Conservation (phyloP, 345 rosid genomes). For the Linum trigynum region DNA sequence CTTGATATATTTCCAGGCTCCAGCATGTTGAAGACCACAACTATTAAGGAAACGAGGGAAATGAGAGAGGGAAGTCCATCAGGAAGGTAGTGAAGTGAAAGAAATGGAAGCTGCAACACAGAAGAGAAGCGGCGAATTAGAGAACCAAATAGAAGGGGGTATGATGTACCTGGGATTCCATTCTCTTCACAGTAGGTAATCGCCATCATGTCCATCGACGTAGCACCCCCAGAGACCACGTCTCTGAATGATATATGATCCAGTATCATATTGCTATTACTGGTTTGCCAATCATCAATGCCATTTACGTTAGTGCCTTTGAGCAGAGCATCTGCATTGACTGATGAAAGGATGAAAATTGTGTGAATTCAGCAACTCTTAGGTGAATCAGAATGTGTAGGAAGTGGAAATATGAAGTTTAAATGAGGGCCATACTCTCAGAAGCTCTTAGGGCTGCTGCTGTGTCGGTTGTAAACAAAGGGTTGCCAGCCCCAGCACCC, state of each 20-base stretch:
- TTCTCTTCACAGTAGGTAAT: conserved; percentile 82
- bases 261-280: conserved; percentile 47
- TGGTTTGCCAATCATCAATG: conserved; percentile 52
- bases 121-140: background rate
- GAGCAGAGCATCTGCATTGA: conserved; percentile 71
- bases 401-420: background rate
- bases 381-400: background rate
- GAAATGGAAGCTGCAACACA: background rate
- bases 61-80: background rate
- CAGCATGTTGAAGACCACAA: conserved; percentile 73
- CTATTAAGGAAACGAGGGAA: conserved; percentile 21
- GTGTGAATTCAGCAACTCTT: background rate
- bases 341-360: conserved; percentile 23
- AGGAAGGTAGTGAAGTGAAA: background rate
- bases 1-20: conserved; percentile 78
- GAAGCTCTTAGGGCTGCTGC: conserved; percentile 86
- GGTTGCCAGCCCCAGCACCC: conserved; percentile 79
- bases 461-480: conserved; percentile 82
- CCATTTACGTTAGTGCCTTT: conserved; percentile 81
- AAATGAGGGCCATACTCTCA: conserved; percentile 42
- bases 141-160: background rate
- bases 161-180: conserved; percentile 65
- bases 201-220: conserved; percentile 74
- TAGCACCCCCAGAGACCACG: conserved; percentile 49
- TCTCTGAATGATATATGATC: conserved; percentile 68